Percentiles rank a stretch among this genome's conserved stretches.
Evolutionary conservation across 495 filamentous ascomycete genomes (phyloP).

Genomic region (Penicillium cataractarum): DNA sequence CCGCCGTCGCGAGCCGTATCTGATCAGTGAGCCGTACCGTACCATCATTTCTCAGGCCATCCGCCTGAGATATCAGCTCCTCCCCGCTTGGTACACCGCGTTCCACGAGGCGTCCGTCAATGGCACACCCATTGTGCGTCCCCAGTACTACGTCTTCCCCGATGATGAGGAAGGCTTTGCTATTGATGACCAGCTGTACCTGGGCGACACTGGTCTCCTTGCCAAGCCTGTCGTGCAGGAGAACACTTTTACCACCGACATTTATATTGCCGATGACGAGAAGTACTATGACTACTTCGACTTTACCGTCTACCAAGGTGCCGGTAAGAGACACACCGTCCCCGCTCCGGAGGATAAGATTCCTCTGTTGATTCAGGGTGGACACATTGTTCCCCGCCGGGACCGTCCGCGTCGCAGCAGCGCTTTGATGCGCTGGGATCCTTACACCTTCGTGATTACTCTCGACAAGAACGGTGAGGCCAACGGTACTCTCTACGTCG

Average conservation of each 20-base stretch:
- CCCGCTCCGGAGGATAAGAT: conserved; percentile 81
- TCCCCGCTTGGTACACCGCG: conserved; percentile 95
- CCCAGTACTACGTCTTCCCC: conserved; percentile 90
- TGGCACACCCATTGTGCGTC: conserved; percentile 85
- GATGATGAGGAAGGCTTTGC: conserved; percentile 82
- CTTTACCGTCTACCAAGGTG: conserved; percentile 70
- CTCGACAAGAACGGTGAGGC: conserved; percentile 73
- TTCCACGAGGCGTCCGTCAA: conserved; percentile 85
- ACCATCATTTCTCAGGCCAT: conserved; percentile 86
- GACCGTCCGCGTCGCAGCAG: conserved; percentile 84
- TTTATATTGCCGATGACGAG: conserved; percentile 86
- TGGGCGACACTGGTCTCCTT: conserved; percentile 83
- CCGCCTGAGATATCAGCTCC: conserved; percentile 82
- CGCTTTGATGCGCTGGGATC: conserved; percentile 89
- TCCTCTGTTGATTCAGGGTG: conserved; percentile 87
- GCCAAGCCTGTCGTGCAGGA: conserved; percentile 84
- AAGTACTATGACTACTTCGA: conserved; percentile 95
- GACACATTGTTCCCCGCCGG: conserved; percentile 87
- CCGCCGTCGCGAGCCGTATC: conserved; percentile 89
- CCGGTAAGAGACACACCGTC: conserved; percentile 67
- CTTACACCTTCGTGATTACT: conserved; percentile 85
- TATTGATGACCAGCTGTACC: conserved; percentile 91
- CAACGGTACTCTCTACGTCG: conserved; percentile 82
- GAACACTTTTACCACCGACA: conserved; percentile 67
- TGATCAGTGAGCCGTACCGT: conserved; percentile 81